phyloP scores from a whole-genome alignment of 2,329 filamentous ascomycete species.

The Clathrospora elynae region DNA sequence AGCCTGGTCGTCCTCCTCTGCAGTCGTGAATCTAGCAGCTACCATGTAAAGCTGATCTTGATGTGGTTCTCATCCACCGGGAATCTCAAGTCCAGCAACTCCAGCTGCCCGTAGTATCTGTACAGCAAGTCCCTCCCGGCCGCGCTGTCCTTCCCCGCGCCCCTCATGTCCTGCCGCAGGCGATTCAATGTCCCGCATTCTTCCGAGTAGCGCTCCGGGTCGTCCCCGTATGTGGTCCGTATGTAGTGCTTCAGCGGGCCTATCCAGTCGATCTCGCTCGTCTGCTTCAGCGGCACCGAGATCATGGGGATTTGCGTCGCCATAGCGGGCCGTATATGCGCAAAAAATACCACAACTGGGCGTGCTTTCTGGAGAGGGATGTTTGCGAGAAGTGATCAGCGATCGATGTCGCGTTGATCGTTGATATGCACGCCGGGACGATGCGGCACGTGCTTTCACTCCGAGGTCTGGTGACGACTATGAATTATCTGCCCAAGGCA shows the following conservation, averaged over 20 bases:
- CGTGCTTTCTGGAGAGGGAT: slow-evolving; percentile 25
- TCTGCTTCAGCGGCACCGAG: slow-evolving; percentile 87
- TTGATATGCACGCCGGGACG: too few relatives aligned
- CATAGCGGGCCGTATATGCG: slow-evolving; percentile 31
- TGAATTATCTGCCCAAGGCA: too few relatives aligned
- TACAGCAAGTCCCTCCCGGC: slow-evolving; percentile 92
- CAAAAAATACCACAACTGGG: slow-evolving; percentile 16
- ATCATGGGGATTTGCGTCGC: slow-evolving; percentile 79
- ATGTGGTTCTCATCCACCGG: slow-evolving; percentile 99
- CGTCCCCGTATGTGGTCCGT: slow-evolving; percentile 89
- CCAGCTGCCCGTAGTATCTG: slow-evolving; percentile 95
- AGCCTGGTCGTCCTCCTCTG: slow-evolving; percentile 16
- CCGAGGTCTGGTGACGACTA: too few relatives aligned
- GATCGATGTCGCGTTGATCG: slow-evolving; percentile 11
- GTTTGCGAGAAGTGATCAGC: slow-evolving; percentile 11
- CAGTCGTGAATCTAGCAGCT: slow-evolving; percentile 34
- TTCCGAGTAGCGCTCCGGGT: slow-evolving; percentile 92
- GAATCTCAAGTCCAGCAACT: slow-evolving; percentile 90
- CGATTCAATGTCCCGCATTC: slow-evolving; percentile 95
- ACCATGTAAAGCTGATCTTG: slow-evolving; percentile 99
- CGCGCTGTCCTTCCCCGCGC: slow-evolving; percentile 94
- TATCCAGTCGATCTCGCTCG: slow-evolving; percentile 99
- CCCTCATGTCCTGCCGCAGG: slow-evolving; percentile 96
- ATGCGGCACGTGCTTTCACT: too few relatives aligned
- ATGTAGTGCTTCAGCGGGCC: slow-evolving; percentile 92